Conservation (phyloP, 2,329 filamentous ascomycete species). For the Monosporascus sp. region DNA sequence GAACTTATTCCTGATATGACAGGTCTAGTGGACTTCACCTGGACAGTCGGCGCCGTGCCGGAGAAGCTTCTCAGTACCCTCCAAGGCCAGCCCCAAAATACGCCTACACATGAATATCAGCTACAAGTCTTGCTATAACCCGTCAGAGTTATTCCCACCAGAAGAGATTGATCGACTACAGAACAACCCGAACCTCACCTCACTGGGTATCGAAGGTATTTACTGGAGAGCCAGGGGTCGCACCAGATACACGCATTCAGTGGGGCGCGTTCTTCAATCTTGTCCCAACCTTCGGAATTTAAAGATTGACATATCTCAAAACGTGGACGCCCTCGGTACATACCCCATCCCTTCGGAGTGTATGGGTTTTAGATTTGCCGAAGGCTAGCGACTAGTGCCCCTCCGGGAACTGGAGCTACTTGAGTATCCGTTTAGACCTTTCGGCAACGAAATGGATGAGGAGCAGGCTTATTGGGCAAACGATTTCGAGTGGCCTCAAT, state of each 20-base stretch:
- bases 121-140: too few relatives aligned
- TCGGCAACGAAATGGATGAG: not conserved
- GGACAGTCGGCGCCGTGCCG: not conserved
- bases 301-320: not conserved
- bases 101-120: not conserved
- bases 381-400: slow-evolving; percentile 3
- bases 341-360: not conserved
- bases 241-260: not conserved
- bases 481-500: slow-evolving; percentile 7
- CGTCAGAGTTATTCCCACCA: too few relatives aligned
- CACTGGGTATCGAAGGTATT: not conserved
- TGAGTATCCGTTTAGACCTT: slow-evolving; percentile 3
- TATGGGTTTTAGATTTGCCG: slow-evolving; percentile 5
- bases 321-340: not conserved
- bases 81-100: not conserved
- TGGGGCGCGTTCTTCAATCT: slow-evolving; percentile 5
- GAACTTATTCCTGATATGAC: slow-evolving; percentile 6
- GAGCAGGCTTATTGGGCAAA: slow-evolving; percentile 8
- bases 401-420: slow-evolving; percentile 4
- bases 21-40: slow-evolving; percentile 3
- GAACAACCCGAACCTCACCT: slow-evolving; percentile 1
- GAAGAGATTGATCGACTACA: not conserved
- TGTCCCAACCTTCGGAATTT: slow-evolving; percentile 6
- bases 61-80: slow-evolving; percentile 1
- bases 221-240: not conserved